Conservation (phyloP, 176 grass and related monocot species). For the Zoysia japonica region DNA sequence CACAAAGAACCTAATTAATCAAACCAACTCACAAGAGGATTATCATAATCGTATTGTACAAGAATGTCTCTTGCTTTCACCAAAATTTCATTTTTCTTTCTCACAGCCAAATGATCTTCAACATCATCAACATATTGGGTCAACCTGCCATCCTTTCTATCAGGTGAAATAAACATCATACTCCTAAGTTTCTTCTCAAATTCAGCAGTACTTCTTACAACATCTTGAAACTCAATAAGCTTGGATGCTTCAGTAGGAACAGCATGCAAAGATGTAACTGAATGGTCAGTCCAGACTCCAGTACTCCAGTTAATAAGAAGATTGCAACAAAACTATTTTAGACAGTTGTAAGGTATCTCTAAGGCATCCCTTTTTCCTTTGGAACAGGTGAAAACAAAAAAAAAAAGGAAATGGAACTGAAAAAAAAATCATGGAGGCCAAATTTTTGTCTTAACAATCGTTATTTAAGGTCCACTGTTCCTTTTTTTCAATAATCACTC, state of each 20-base stretch:
- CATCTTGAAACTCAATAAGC: constrained; percentile 83
- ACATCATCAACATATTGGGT: constrained; percentile 88
- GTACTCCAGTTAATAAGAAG: constrained; percentile 11
- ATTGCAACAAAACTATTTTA: constrained; percentile 28
- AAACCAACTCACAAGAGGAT: constrained; percentile 66
- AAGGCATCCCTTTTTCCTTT: background rate
- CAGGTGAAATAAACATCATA: constrained; percentile 75
- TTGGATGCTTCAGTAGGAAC: constrained; percentile 87
- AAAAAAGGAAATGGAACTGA: constrained; percentile 18
- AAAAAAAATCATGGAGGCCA: constrained; percentile 3
- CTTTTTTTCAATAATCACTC: background rate
- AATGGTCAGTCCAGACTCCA: constrained; percentile 3
- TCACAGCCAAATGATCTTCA: constrained; percentile 97
- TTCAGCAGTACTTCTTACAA: constrained; percentile 74
- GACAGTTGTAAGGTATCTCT: constrained; percentile 12
- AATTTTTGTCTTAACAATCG: constrained; percentile 16
- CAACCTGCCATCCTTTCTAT: constrained; percentile 77
- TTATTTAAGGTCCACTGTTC: constrained; percentile 3
- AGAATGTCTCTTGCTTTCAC: constrained; percentile 79
- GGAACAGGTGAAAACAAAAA: constrained; percentile 16
- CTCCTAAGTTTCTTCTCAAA: constrained; percentile 70
- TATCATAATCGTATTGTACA: constrained; percentile 68
- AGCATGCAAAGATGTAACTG: constrained; percentile 63
- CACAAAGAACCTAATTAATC: constrained; percentile 15
- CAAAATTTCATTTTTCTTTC: constrained; percentile 84